Percentiles rank a stretch among this genome's conserved stretches.
Conservation (phyloP, 164 flowering plant genomes). For the Dillenia turbinata region DNA sequence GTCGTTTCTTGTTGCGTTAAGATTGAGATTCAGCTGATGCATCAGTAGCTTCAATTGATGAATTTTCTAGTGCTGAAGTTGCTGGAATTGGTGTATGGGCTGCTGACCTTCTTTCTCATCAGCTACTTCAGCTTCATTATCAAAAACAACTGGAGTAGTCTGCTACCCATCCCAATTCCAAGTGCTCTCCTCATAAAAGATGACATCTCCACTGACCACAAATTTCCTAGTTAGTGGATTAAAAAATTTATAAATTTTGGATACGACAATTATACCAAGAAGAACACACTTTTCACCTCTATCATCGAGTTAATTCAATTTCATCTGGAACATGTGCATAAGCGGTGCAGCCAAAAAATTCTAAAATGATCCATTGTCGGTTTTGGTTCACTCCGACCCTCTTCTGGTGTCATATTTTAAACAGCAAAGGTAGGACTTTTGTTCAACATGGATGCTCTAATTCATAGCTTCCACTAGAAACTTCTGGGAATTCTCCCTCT, state of each 20-base stretch:
- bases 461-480: slow-evolving; percentile 4
- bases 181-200: slow-evolving; percentile 4
- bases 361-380: background rate
- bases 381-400: background rate
- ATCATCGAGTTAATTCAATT: slow-evolving; percentile 1
- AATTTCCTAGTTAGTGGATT: slow-evolving; percentile 4
- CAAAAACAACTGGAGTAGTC: background rate
- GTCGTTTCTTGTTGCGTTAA: background rate
- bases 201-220: background rate
- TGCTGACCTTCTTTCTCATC: background rate
- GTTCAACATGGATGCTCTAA: slow-evolving; percentile 6
- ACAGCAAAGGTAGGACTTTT: background rate
- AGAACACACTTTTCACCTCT: slow-evolving; percentile 4
- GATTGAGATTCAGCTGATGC: background rate
- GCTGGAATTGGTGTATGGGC: background rate
- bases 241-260: slow-evolving; percentile 5
- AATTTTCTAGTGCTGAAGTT: background rate
- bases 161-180: background rate
- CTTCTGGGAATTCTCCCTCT: background rate
- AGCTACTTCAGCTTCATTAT: slow-evolving; percentile 1
- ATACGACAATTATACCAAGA: background rate
- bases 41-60: background rate
- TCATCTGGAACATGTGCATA: slow-evolving; percentile 2
- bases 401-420: background rate
- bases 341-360: slow-evolving; percentile 1